Percentiles rank a stretch among this genome's conserved stretches.
These are phyloP conservation scores for Areca catechu DNA, from an alignment of 176 grass and related monocot genomes.

Conservation along the genomic window DNA sequence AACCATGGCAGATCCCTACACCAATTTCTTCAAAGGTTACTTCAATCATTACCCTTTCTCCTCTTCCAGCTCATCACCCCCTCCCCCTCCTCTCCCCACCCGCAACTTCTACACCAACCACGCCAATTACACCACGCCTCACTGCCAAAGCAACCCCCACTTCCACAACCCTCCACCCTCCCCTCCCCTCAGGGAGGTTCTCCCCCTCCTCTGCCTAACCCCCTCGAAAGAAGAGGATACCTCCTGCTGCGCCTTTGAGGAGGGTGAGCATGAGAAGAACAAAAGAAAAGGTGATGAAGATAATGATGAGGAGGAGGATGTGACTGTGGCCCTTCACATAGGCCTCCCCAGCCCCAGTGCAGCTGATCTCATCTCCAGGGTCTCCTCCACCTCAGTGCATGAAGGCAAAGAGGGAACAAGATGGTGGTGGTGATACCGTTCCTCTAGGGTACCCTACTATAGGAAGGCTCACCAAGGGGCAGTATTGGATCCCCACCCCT, in stretches of 20 bases:
- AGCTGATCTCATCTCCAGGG: conserved; percentile 12
- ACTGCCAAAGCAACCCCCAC: not conserved
- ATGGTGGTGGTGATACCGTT: conserved; percentile 6
- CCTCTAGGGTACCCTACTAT: conserved; percentile 44
- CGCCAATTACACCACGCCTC: not conserved
- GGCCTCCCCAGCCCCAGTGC: conserved; percentile 51
- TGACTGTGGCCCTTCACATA: conserved; percentile 69
- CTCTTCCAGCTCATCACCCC: conserved; percentile 21
- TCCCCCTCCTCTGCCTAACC: conserved; percentile 57
- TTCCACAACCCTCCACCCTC: conserved; percentile 35
- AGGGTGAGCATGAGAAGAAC: not conserved
- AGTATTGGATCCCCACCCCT: conserved; percentile 86
- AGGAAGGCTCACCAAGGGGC: conserved; percentile 68
- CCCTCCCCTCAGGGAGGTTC: conserved; percentile 60
- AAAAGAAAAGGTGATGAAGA: no score
- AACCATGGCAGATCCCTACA: conserved; percentile 10
- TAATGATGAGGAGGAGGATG: conserved; percentile 24
- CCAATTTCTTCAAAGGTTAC: conserved; percentile 27
- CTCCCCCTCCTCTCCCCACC: conserved; percentile 19
- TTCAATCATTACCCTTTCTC: not conserved
- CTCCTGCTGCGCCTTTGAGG: conserved; percentile 8
- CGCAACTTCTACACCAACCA: not conserved
- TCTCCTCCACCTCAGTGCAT: not conserved
- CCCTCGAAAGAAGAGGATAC: conserved; percentile 7
- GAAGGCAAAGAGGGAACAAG: conserved; percentile 20